Evolutionary conservation across 805 yeast genomes (phyloP).

Genomic region (Alloascoidea africana): DNA sequence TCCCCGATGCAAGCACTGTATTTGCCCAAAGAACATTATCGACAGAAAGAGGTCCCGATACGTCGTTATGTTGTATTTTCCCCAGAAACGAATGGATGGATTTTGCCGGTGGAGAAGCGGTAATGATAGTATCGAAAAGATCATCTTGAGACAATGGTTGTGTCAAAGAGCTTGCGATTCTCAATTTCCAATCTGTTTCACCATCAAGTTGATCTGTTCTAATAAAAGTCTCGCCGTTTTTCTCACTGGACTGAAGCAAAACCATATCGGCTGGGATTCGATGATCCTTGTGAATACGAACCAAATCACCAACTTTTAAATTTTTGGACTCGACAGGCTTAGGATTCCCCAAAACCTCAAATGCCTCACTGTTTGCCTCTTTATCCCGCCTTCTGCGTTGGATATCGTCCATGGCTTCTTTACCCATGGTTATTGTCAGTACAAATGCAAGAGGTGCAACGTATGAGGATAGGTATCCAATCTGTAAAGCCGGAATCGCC

Average conservation of each 20-base stretch:
- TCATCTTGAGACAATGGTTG: slow-evolving; percentile 42
- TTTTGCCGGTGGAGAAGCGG: slow-evolving; percentile 71
- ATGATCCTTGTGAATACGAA: slow-evolving; percentile 61
- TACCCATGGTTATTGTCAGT: slow-evolving; percentile 79
- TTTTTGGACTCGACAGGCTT: slow-evolving; percentile 34
- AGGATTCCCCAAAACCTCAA: slow-evolving; percentile 42
- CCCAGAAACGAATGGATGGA: slow-evolving; percentile 76
- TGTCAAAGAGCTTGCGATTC: slow-evolving; percentile 63
- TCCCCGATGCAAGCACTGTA: slow-evolving; percentile 90
- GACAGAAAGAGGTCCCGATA: slow-evolving; percentile 51
- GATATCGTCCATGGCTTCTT: slow-evolving; percentile 91
- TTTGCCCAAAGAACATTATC: slow-evolving; percentile 98
- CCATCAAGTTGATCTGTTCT: slow-evolving; percentile 98
- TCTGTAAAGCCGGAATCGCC: slow-evolving; percentile 74
- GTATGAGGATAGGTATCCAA: slow-evolving; percentile 87
- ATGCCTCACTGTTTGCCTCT: slow-evolving; percentile 76
- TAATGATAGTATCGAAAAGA: slow-evolving; percentile 34
- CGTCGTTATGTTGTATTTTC: slow-evolving; percentile 41
- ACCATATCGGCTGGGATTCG: slow-evolving; percentile 93
- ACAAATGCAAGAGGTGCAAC: slow-evolving; percentile 93
- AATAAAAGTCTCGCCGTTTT: slow-evolving; percentile 77
- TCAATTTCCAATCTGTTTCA: slow-evolving; percentile 96
- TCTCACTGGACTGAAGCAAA: slow-evolving; percentile 68
- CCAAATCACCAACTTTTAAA: slow-evolving; percentile 76
- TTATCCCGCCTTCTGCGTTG: slow-evolving; percentile 79